phyloP scores from a whole-genome alignment of 345 rosid species.

The Ceriops zippeliana region DNA sequence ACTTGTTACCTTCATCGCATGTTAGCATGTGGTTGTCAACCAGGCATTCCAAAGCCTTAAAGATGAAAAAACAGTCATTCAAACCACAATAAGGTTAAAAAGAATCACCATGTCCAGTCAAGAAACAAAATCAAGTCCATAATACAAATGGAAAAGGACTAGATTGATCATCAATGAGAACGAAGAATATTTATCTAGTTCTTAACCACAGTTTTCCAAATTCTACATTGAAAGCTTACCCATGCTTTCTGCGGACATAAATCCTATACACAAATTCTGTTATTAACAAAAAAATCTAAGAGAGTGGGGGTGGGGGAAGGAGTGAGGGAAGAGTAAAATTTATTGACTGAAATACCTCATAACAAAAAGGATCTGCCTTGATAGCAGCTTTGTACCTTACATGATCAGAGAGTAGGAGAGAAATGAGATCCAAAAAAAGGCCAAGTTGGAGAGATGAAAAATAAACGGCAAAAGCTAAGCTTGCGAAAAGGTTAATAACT shows the following conservation, averaged over 20 bases:
- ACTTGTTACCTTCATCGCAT: conserved; percentile 71
- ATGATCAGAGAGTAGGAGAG: conserved; percentile 22
- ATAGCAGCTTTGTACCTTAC: conserved; percentile 94
- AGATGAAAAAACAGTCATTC: conserved; percentile 18
- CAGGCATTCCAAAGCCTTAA: conserved; percentile 95
- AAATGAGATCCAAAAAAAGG: no score
- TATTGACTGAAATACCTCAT: conserved; percentile 56
- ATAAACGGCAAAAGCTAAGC: no score
- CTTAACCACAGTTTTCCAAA: neutral
- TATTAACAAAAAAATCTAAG: neutral
- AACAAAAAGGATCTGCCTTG: conserved; percentile 95
- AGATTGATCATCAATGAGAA: neutral
- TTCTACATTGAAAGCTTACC: conserved; percentile 2
- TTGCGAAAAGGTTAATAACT: no score
- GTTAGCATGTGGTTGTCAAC: conserved; percentile 94
- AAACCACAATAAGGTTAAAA: neutral
- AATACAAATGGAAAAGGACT: conserved; percentile 1
- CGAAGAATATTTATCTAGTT: neutral
- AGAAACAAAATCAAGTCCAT: conserved; percentile 1
- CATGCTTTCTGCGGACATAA: neutral
- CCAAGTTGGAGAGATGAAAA: no score
- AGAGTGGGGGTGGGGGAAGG: neutral
- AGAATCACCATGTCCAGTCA: neutral
- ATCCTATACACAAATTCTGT: conserved; percentile 7
- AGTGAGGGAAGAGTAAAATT: neutral